Evolutionary conservation across 2,329 filamentous ascomycete genomes (phyloP), one percentile per base, ranked within the genome.

Genomic region (Canariomyces notabilis): DNA sequence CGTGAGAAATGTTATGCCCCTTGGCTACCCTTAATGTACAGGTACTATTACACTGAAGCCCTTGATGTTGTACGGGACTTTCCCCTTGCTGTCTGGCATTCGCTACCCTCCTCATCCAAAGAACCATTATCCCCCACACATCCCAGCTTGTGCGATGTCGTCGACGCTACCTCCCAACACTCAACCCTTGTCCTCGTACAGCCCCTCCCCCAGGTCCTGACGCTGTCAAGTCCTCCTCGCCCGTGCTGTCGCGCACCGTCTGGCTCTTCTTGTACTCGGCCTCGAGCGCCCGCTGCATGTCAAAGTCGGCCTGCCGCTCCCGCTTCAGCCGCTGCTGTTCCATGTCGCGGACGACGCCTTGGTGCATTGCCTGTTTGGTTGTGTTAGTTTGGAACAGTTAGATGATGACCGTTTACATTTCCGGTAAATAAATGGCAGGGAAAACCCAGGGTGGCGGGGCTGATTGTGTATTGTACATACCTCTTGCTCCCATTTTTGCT

Each of bases 301-400:
- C 90, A 61, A 98, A 98, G 64, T 98, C 93, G 42, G 89, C 80
- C 65, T 94, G 87, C 49, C 93, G 83, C 66, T 98, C 93, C 56
- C 80, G 79, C 70, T 96, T 96, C 55, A 96, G 65, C 37, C 87
- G 82, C 64, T 95, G 90, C 62, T 94, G 89, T 63, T 97, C 91
- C 75, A 96, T 86, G 62, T 98, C 93, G 54, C 91, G 87, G 54
- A 97, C 73, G 34, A 98, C 93, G 36, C 93, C 93, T 56, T 85
- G 80, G 62, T 98, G 93, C 93, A 98, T 98, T 47, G 88, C 87
- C 93, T 91, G 52, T 26, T 20, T 14, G 8, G n/a, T 6, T 5
- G n/a, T 21, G 22, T 12, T 15, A n/a, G 15, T 3, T 6, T 39
- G 15, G 33, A n/a, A n/a, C n/a, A n/a, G n/a, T n/a, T n/a, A n/a